Evolutionary conservation across 2,329 filamentous ascomycete species (phyloP).

Genomic region (Colletotrichum chlorophyti): DNA sequence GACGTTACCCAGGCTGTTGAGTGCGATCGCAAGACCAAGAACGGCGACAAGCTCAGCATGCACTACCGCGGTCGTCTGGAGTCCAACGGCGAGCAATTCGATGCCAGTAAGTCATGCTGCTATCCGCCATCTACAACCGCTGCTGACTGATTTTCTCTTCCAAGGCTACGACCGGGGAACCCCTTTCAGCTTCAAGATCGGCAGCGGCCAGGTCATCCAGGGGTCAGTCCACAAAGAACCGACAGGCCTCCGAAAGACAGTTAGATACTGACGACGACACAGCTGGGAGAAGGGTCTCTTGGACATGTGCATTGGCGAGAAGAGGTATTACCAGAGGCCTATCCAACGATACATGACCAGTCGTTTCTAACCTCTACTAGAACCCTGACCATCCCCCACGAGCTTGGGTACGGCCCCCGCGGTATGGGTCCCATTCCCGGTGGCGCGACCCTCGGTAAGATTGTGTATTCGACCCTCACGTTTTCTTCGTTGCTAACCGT

Average conservation of each 20-base stretch:
- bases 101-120: constrained; percentile 61
- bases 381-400: constrained; percentile 88
- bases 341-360: neutral
- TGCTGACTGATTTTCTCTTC: constrained; percentile 2
- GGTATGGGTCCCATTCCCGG: constrained; percentile 83
- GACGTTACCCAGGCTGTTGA: constrained; percentile 76
- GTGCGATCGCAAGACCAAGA: constrained; percentile 79
- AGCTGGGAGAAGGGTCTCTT: constrained; percentile 91
- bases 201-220: constrained; percentile 84
- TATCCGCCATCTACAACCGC: neutral
- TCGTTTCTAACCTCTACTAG: constrained; percentile 42
- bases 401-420: constrained; percentile 80
- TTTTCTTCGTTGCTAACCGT: neutral
- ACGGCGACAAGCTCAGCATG: constrained; percentile 81
- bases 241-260: neutral
- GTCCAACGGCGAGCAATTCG: constrained; percentile 78
- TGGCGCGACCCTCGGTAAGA: constrained; percentile 77
- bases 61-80: constrained; percentile 88
- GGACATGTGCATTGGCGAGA: constrained; percentile 96
- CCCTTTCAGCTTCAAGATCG: constrained; percentile 82
- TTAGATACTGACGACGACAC: constrained; percentile 29
- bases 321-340: constrained; percentile 57
- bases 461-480: constrained; percentile 20
- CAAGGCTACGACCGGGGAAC: constrained; percentile 75
- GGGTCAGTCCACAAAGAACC: constrained; percentile 62